Base-by-base conservation (phyloP, 1,284 basidiomycete species). In the Wolfiporia cocos region DNA sequence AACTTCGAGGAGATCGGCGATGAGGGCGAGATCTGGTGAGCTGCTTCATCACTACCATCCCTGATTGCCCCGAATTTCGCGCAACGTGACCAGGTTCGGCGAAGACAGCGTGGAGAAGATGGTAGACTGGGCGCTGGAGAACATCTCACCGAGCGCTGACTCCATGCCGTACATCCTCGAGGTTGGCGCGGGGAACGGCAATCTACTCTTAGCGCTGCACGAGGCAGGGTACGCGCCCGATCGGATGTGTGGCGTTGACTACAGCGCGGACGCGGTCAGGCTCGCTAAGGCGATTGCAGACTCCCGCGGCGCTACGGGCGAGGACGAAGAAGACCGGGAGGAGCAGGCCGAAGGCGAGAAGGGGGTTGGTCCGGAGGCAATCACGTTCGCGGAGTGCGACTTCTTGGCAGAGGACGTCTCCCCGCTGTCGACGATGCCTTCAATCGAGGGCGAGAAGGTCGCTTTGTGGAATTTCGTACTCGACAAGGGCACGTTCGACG, bases 401-500 rank as follows among this genome's bases (percentile, higher is more conserved):
- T 84, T 88, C 52, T 59, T 88, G 32, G 56, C 62, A 10, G 66
- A 77, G 3, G 67, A 56, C 2, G 67, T 76, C 9, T 47, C 63
- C 3, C 48, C 51, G 11, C 56, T 59, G 41, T 44, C 52, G 9
- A 52, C 51, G 30, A 48, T 38, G 55, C 49, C 5, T 50, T 53
- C 18, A 11, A n/a, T 29, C n/a, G 44, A 37, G 2, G 34, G 18
- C 9, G 35, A 37, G 15, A 34, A 28, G 6, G 30, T 32, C 5
- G 49, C 43, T 1, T 44, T 42, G 22, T 88, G 86, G 85, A 80
- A 85, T 54, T 59, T 87, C 7, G 56, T 88, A 5, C 53, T 90
- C 44, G 86, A 90, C 62, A 90, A 90, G 59, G 85, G 86, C 22
- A 92, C 91, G 0, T 89, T 82, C 52, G 91, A 95, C 57, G 91